A percentile compares a stretch with the other conserved stretches of the same genome.
phyloP scores from a whole-genome alignment of 306 rosid genomes.

The Lathyrus aphaca region DNA sequence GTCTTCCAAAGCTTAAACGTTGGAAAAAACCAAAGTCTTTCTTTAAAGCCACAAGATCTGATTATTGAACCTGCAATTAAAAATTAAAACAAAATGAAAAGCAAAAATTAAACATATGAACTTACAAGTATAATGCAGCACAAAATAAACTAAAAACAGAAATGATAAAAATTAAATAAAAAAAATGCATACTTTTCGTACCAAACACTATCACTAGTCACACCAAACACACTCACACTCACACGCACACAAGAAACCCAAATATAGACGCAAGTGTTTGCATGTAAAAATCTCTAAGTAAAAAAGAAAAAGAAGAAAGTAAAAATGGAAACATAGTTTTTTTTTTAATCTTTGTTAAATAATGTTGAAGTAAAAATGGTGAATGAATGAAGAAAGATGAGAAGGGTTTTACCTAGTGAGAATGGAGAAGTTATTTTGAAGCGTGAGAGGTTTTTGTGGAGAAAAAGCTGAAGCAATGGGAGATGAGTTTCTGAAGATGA shows the following conservation, averaged over 20 bases:
- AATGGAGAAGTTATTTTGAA: constrained; percentile 6
- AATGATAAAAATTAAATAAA: background rate
- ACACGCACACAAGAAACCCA: background rate
- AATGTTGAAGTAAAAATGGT: background rate
- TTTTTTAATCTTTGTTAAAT: background rate
- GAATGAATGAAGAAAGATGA: background rate
- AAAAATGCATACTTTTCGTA: constrained; percentile 9
- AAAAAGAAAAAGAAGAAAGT: background rate
- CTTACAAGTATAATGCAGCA: constrained; percentile 32
- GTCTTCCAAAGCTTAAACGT: constrained; percentile 19
- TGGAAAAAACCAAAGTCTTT: constrained; percentile 37
- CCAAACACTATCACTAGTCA: constrained; percentile 16
- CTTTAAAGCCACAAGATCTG: constrained; percentile 65
- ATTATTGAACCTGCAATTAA: constrained; percentile 45
- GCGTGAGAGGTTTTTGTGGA: background rate
- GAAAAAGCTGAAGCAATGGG: background rate
- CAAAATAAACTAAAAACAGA: background rate
- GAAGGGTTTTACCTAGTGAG: background rate
- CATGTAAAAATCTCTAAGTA: constrained; percentile 17
- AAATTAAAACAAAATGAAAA: background rate
- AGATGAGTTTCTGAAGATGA: too few species aligned
- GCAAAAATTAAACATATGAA: background rate
- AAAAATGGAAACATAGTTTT: background rate
- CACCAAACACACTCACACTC: background rate
- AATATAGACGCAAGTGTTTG: background rate